These are phyloP conservation scores for Ilyonectria sp. DNA, from an alignment of 2,329 filamentous ascomycete species.

Conservation along the genomic window DNA sequence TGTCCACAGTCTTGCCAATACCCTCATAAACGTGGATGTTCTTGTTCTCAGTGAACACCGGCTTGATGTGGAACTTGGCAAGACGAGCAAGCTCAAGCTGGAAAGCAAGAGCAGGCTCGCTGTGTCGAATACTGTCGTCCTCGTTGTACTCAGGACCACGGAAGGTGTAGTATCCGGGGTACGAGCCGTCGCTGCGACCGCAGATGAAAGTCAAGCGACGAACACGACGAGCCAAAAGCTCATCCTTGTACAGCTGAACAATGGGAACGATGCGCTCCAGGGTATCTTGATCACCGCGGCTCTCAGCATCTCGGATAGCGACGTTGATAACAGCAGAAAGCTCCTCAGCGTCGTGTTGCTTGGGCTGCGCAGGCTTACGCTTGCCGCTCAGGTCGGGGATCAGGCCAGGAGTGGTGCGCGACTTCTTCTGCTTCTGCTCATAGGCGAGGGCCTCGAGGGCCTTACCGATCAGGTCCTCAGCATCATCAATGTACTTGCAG, in stretches of 20 bases:
- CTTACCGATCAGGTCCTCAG: slow-evolving; percentile 87
- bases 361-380: slow-evolving; percentile 66
- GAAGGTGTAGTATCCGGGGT: slow-evolving; percentile 99
- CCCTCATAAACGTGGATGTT: slow-evolving; percentile 99
- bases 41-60: slow-evolving; percentile 98
- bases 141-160: slow-evolving; percentile 90
- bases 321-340: slow-evolving; percentile 94
- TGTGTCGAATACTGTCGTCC: slow-evolving; percentile 97
- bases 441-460: slow-evolving; percentile 87
- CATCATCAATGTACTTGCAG: slow-evolving; percentile 93
- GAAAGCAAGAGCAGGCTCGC: slow-evolving; percentile 96
- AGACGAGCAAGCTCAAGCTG: slow-evolving; percentile 96
- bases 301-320: slow-evolving; percentile 90
- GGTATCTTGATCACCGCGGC: slow-evolving; percentile 84
- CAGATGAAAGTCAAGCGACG: slow-evolving; percentile 97
- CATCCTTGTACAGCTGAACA: slow-evolving; percentile 85
- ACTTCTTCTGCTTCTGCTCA: slow-evolving; percentile 70
- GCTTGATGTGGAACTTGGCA: slow-evolving; percentile 97
- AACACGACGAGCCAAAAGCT: slow-evolving; percentile 84
- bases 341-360: slow-evolving; percentile 69
- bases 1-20: slow-evolving; percentile 92
- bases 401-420: slow-evolving; percentile 67
- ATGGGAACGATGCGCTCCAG: slow-evolving; percentile 82
- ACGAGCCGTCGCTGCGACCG: slow-evolving; percentile 92
- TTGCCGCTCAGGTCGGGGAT: slow-evolving; percentile 82